Base-by-base conservation (phyloP, 1,284 basidiomycete species). In the Moniliella sp. region DNA sequence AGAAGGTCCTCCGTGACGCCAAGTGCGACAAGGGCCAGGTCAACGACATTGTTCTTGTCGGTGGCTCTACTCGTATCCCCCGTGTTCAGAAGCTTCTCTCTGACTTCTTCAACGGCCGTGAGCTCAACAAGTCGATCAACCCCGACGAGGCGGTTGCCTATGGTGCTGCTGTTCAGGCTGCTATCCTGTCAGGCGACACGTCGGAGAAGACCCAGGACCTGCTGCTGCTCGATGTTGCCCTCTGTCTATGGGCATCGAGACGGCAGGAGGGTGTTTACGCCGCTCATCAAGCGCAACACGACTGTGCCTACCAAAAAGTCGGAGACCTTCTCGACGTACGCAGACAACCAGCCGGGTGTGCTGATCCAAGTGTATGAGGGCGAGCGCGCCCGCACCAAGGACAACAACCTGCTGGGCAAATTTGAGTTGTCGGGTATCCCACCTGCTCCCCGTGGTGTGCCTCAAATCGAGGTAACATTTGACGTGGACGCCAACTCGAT, bases 71-170 rank as follows among this genome's bases (percentile, higher is more conserved):
- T 40, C 84, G 88, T 76, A 97, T 97, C 57, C 86, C 88, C 51
- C 79, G 82, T 67, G 79, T 94, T 61, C 77, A 88, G 66, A 86
- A 91, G 69, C 78, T 93, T 61, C 82, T 97, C 31, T 86, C 81
- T 38, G 86, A 94, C 69, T 88, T 83, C 73, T 97, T 94, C 75
- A 83, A 83, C 64, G 84, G 86, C 43, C 49, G 53, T 28, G 62
- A 64, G 49, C 63, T 60, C 39, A 63, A 64, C 59, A 64, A 65
- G 56, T 62, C 62, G 64, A 97, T 97, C 73, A 97, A 97, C 76
- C 91, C 91, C 43, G 88, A 97, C 57, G 91, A 99, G 69, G 91
- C 91, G 41, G 88, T 97, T 47, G 88, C 91, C 25, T 93, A 93
- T 66, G 91, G 91, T 71, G 91, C 88, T 48, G 86, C 91, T 45